These are phyloP conservation scores for Daldinia bambusicola DNA, from an alignment of 495 filamentous ascomycete species.

Conservation along the genomic window DNA sequence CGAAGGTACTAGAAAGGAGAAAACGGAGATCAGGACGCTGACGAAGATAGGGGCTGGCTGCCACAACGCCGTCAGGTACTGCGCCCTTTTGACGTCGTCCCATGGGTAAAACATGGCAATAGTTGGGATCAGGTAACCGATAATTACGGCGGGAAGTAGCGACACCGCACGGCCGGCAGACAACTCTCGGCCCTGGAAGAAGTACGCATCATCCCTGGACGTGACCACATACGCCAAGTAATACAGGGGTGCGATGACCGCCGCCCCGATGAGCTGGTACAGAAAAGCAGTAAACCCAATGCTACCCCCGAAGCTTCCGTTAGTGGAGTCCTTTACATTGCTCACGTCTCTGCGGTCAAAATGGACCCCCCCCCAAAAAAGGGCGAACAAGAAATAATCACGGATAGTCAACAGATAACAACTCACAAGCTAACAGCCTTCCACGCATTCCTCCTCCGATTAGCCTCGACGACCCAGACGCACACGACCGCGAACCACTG, in stretches of 20 bases:
- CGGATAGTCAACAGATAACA: background rate
- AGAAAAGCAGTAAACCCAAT: conserved; percentile 16
- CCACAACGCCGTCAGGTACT: conserved; percentile 50
- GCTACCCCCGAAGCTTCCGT: background rate
- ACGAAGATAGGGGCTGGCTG: conserved; percentile 51
- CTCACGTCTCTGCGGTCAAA: background rate
- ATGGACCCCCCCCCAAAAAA: too few species aligned
- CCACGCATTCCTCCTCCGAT: conserved; percentile 41
- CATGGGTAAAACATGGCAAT: conserved; percentile 50
- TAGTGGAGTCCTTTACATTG: background rate
- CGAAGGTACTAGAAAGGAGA: conserved; percentile 15
- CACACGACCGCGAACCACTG: conserved; percentile 45
- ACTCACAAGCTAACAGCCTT: conserved; percentile 47
- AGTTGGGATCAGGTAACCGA: conserved; percentile 51
- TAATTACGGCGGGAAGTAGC: conserved; percentile 48
- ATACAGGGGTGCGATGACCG: conserved; percentile 53
- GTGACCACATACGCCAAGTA: conserved; percentile 47
- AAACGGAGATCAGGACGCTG: conserved; percentile 38
- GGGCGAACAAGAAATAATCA: background rate
- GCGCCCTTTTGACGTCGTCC: conserved; percentile 36
- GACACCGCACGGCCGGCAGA: conserved; percentile 42
- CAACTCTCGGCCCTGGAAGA: conserved; percentile 46
- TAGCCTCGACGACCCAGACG: conserved; percentile 48
- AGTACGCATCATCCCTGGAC: conserved; percentile 40
- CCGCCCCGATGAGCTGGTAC: conserved; percentile 51